These are phyloP conservation scores for Aegilops tauschii DNA, from an alignment of 176 grass and related monocot species.

Conservation along the genomic window DNA sequence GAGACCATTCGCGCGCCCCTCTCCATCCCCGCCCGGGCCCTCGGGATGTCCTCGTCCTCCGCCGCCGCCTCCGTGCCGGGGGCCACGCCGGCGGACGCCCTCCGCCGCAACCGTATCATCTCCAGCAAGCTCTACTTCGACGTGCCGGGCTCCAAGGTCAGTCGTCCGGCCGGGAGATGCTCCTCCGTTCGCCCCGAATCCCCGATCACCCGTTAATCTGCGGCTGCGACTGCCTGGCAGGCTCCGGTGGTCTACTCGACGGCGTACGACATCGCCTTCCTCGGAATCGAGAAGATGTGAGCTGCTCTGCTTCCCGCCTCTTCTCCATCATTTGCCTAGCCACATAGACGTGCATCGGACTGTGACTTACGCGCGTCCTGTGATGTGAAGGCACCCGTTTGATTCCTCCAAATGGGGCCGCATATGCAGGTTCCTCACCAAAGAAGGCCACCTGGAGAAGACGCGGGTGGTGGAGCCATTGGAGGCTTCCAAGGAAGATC, in stretches of 20 bases:
- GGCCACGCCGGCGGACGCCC: constrained; percentile 14
- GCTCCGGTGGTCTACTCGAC: constrained; percentile 78
- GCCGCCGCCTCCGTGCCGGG: not conserved
- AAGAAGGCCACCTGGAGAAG: constrained; percentile 69
- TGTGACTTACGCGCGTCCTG: not conserved
- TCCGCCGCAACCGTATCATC: constrained; percentile 69
- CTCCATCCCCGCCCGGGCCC: not conserved
- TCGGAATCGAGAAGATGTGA: constrained; percentile 94
- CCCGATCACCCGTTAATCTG: not conserved
- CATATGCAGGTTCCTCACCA: constrained; percentile 63
- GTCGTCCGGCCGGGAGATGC: not conserved
- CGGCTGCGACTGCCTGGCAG: constrained; percentile 7
- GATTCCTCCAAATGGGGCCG: constrained; percentile 96
- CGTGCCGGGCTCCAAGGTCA: constrained; percentile 70
- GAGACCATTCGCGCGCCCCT: not conserved
- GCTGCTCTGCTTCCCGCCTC: not conserved
- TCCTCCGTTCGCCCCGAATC: not conserved
- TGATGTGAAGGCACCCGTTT: constrained; percentile 77
- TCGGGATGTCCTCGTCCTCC: constrained; percentile 52
- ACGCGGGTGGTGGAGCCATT: constrained; percentile 60
- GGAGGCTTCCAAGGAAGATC: constrained; percentile 84
- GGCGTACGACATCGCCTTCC: constrained; percentile 80
- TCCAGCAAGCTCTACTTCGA: constrained; percentile 96
- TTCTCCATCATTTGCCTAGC: not conserved
- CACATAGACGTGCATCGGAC: not conserved